Evolutionary conservation across 805 yeast species (phyloP), one percentile per base, ranked within the genome.

Genomic region (Saccharomycopsis sp.): DNA sequence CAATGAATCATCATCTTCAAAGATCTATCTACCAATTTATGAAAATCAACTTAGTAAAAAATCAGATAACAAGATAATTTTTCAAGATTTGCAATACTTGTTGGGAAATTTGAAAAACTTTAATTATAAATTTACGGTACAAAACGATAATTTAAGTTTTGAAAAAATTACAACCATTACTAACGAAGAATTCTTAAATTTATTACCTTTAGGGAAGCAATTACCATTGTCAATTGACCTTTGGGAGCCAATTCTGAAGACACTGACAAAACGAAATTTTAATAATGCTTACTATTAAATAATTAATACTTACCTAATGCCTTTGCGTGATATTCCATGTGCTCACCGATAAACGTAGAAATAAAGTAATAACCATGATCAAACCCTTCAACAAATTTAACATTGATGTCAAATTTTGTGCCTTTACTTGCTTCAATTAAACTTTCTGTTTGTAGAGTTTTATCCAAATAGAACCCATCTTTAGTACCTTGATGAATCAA

Each of bases 351-450:
- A 62, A 88, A 89, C 0, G 85, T 64, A 42, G 89, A 73, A 45
- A 90, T 73, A 61, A 88, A 90, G 63, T 75, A 93, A 68, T 89
- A 90, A 40, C 89, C 81, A 60, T 90, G 98, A 58, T 93, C 97
- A 58, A 79, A 90, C 3, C 89, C 96, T 1, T 84, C 88, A 16
- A 75, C 95, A 40, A 84, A 61, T 24, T 74, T 67, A 47, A 90
- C 71, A 44, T 75, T 70, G 3, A 78, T 84, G 47, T 73, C 74
- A 62, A 81, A 81, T 4, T 64, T 61, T 1, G 84, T 66, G 24
- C 72, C 74, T 53, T 76, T 68, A 4, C 81, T 71, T 2, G 77
- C 74, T 40, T 70, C 74, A 6, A 72, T 71, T 9, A 93, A 70
- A 53, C 76, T 74, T 53, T 85, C 88, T 2, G 95, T 94, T 52